Evolutionary conservation across 768 basidiomycete genomes (phyloP).

Genomic region (Rubroboletus pulcherrimus): DNA sequence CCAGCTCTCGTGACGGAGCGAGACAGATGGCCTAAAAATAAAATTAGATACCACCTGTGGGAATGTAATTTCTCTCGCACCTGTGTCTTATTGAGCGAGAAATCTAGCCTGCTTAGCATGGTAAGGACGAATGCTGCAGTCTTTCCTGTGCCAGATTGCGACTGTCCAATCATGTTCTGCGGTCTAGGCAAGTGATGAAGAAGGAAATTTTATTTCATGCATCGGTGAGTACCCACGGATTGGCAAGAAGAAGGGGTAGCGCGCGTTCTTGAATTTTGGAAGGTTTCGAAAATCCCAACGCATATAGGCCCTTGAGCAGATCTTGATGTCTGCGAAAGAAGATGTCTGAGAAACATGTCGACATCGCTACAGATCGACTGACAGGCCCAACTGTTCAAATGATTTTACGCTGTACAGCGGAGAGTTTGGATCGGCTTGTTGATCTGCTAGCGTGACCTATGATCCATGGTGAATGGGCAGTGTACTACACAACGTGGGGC

Average conservation of each 20-base stretch:
- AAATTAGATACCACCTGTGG: conserved; percentile 1
- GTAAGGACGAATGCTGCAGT: conserved; percentile 97
- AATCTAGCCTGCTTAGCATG: conserved; percentile 94
- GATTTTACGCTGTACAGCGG: conserved; percentile 90
- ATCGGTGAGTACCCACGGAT: conserved; percentile 61
- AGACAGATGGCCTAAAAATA: conserved; percentile 80
- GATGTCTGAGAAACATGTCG: conserved; percentile 3
- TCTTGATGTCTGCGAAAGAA: conserved; percentile 62
- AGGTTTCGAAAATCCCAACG: conserved; percentile 95
- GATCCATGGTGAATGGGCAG: conserved; percentile 6
- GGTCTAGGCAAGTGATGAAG: conserved; percentile 51
- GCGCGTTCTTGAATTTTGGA: conserved; percentile 99
- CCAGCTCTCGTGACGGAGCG: conserved; percentile 96
- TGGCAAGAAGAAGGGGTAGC: conserved; percentile 80
- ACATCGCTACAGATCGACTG: conserved; percentile 30
- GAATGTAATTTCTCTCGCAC: conserved; percentile 37
- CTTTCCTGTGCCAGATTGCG: conserved; percentile 98
- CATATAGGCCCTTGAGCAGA: conserved; percentile 89
- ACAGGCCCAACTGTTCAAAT: conserved; percentile 96
- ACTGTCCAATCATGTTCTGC: conserved; percentile 98
- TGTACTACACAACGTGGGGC: neutral
- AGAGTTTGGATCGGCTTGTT: conserved; percentile 94
- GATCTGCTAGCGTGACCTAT: conserved; percentile 94
- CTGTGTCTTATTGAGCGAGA: conserved; percentile 76
- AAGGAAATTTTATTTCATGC: neutral